Evolutionary conservation across 805 yeast genomes (phyloP), one percentile per base, ranked within the genome.

Genomic region (Suhomyces sp.): DNA sequence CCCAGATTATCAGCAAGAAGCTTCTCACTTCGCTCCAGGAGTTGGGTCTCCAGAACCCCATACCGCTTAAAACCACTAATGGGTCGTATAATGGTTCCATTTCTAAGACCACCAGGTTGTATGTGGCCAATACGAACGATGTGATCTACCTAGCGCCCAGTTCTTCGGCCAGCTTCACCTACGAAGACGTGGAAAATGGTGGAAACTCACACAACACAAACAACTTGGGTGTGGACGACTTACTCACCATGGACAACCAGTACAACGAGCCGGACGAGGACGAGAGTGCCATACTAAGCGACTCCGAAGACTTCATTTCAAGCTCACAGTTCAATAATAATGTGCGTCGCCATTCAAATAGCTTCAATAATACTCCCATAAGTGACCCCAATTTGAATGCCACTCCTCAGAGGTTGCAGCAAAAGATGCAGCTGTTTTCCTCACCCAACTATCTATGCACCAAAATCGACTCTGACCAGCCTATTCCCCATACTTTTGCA

Each of bases 401-500:
- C 17, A 51, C 54, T 29, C 60, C 60, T 4, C n/a, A 27, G 9
- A 23, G 48, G 15, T 57, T 67, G 31, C 60, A 53, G 29, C 46
- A 58, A 22, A 70, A 66, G 52, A 59, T 70, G 55, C 56, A 59
- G 23, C 38, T 53, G 13, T 63, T 69, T 61, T 55, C 50, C 17
- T 67, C 73, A n/a, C 75, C 78, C 1, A 72, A 72, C 54, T 74
- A 70, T 49, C 59, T 70, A 40, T 64, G 69, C 27, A 64, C 76
- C 2, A 66, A 65, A 31, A 68, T 74, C 6, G 80, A 76, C 51
- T 55, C 71, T 3, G 73, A 73, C 9, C 64, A 66, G 2, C 78
- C 76, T 8, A 76, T 79, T 1, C 78, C 85, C 1, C 83, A 80
- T 59, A 80, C 82, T 2, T 72, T 83, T 57, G 87, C 83, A 0